Percentiles rank a stretch among this genome's conserved stretches.
Conservation (phyloP, 129 eudicot species). For the Flaveria robusta region DNA sequence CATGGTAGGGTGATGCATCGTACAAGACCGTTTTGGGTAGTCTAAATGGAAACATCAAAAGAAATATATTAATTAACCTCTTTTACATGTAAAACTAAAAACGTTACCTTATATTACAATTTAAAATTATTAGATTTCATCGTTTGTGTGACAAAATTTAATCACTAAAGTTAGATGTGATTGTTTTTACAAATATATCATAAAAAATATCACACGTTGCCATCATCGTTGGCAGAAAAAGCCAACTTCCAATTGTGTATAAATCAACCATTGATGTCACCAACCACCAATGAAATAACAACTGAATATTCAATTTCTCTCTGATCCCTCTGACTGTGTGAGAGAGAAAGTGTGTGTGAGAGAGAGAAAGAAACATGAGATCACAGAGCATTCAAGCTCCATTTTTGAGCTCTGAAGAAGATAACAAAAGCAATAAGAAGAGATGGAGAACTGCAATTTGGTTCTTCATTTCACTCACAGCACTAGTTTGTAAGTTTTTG, state of each 20-base stretch:
- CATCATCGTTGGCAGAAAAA: background rate
- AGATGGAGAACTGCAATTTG: slow-evolving; percentile 24
- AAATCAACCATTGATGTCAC: background rate
- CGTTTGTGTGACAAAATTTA: too few relatives aligned
- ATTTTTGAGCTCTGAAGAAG: slow-evolving; percentile 22
- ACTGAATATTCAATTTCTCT: background rate
- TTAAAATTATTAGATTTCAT: too few relatives aligned
- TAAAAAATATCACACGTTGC: background rate
- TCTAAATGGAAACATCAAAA: too few relatives aligned
- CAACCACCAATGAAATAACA: background rate
- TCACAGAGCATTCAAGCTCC: slow-evolving; percentile 24
- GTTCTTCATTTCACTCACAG: slow-evolving; percentile 26
- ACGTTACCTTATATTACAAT: too few relatives aligned
- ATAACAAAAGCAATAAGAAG: background rate
- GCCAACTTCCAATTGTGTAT: background rate
- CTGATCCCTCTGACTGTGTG: background rate
- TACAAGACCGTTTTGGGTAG: too few relatives aligned
- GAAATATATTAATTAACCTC: too few relatives aligned
- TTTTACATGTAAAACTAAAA: too few relatives aligned
- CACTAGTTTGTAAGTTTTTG: slow-evolving; percentile 21
- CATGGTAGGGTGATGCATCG: too few relatives aligned
- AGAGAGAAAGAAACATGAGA: slow-evolving; percentile 19
- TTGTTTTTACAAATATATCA: too few relatives aligned
- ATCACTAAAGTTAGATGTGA: too few relatives aligned
- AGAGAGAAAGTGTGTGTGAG: background rate